These are phyloP conservation scores for Malus hybrid DNA, from an alignment of 331 rosid species.

Conservation along the genomic window DNA sequence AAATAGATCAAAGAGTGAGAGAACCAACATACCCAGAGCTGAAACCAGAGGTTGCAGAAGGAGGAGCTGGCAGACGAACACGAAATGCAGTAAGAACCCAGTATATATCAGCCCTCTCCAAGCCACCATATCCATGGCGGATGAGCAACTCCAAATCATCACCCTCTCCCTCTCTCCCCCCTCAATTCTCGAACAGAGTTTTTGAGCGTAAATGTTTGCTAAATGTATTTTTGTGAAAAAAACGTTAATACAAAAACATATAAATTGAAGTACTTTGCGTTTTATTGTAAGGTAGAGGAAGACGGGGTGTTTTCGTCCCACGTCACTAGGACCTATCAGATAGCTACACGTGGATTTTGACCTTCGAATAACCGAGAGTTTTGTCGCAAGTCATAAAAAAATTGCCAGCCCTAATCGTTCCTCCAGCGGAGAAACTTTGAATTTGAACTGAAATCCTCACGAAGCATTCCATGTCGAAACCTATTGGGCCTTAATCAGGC, in stretches of 20 bases:
- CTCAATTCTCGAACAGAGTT: neutral
- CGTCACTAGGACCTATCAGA: conserved; percentile 48
- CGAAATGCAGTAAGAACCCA: conserved; percentile 60
- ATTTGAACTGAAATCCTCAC: neutral
- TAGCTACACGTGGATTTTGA: conserved; percentile 29
- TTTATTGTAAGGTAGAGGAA: neutral
- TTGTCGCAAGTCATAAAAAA: neutral
- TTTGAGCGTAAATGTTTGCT: neutral
- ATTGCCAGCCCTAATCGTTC: neutral
- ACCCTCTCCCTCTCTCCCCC: neutral
- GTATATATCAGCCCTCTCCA: conserved; percentile 55
- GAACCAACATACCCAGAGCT: conserved; percentile 48
- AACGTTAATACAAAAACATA: neutral
- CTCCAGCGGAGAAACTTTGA: neutral
- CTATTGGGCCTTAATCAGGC: too few relatives aligned
- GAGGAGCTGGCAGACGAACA: conserved; percentile 61
- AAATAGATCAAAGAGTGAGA: conserved; percentile 20
- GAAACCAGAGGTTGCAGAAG: conserved; percentile 92
- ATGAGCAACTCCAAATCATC: conserved; percentile 20
- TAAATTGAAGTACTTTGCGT: neutral
- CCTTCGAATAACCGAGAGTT: conserved; percentile 1
- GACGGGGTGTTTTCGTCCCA: conserved; percentile 30
- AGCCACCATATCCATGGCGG: conserved; percentile 45
- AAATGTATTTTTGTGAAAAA: neutral
- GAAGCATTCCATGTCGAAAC: too few relatives aligned